phyloP scores from a whole-genome alignment of 106 monocot species.

The Dioscorea dumetorum region DNA sequence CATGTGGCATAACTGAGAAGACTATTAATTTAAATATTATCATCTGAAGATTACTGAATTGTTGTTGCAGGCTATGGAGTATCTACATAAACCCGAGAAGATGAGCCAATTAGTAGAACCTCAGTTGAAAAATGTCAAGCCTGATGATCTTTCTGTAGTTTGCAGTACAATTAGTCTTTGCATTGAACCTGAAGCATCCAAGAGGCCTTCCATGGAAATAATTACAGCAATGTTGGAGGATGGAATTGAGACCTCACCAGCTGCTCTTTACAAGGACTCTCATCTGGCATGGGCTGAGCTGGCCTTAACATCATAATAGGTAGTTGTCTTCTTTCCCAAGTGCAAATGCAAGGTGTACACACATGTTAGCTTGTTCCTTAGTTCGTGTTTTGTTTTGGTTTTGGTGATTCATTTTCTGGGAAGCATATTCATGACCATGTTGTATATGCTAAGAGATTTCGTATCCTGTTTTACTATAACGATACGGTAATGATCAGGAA shows the following conservation, averaged over 20 bases:
- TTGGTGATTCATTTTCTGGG: not conserved
- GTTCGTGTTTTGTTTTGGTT: not conserved
- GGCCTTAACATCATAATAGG: conserved; percentile 29
- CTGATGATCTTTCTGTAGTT: conserved; percentile 48
- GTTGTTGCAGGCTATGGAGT: conserved; percentile 48
- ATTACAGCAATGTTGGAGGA: conserved; percentile 66
- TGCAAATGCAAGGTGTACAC: not conserved
- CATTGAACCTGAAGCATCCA: conserved; percentile 64
- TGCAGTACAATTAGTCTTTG: conserved; percentile 65
- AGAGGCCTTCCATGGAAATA: conserved; percentile 86
- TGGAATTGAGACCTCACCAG: conserved; percentile 68
- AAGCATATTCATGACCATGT: not conserved
- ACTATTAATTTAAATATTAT: not conserved
- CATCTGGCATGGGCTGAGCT: conserved; percentile 77
- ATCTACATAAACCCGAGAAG: conserved; percentile 61
- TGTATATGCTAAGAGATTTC: not conserved
- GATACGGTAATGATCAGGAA: not conserved
- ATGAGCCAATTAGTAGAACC: conserved; percentile 68
- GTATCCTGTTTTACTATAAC: not conserved
- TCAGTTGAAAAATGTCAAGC: conserved; percentile 54
- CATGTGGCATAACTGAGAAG: not conserved
- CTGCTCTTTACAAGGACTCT: conserved; percentile 66
- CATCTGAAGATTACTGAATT: not conserved
- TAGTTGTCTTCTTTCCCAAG: conserved; percentile 3
- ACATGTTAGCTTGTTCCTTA: not conserved